Conservation (phyloP, 495 filamentous ascomycete species). For the Parathielavia hyrcaniae region DNA sequence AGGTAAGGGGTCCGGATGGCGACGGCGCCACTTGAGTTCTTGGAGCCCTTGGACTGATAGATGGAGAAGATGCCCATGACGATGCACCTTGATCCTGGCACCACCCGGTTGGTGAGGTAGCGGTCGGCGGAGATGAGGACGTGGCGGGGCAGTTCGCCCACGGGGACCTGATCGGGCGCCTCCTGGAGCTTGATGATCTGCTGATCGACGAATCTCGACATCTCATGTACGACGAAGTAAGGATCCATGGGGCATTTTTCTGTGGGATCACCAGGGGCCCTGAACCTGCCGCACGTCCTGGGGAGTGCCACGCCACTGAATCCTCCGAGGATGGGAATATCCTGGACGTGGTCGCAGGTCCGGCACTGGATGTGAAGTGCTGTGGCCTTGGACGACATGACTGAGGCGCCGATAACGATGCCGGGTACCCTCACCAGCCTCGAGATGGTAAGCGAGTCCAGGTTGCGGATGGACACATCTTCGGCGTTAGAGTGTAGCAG, state of each 20-base stretch:
- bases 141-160: slow-evolving; percentile 92
- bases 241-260: slow-evolving; percentile 86
- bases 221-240: slow-evolving; percentile 92
- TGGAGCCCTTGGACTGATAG: slow-evolving; percentile 84
- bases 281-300: slow-evolving; percentile 60
- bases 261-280: slow-evolving; percentile 50
- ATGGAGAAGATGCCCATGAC: slow-evolving; percentile 98
- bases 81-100: slow-evolving; percentile 90
- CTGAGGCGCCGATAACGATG: slow-evolving; percentile 95
- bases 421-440: slow-evolving; percentile 93
- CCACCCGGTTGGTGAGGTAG: slow-evolving; percentile 92
- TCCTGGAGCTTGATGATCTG: slow-evolving; percentile 98
- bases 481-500: slow-evolving; percentile 89
- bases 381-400: slow-evolving; percentile 92
- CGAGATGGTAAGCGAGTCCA: slow-evolving; percentile 89
- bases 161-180: slow-evolving; percentile 94
- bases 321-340: slow-evolving; percentile 68
- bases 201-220: slow-evolving; percentile 92
- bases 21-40: slow-evolving; percentile 73
- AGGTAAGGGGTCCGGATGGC: slow-evolving; percentile 95
- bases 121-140: slow-evolving; percentile 92
- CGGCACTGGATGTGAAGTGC: slow-evolving; percentile 81
- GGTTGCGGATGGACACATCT: slow-evolving; percentile 85
- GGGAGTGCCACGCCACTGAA: slow-evolving; percentile 83
- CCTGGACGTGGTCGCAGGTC: slow-evolving; percentile 69